Evolutionary conservation across 768 basidiomycete genomes (phyloP), one percentile per base, ranked within the genome.

Genomic region (Myochromella boudieri): DNA sequence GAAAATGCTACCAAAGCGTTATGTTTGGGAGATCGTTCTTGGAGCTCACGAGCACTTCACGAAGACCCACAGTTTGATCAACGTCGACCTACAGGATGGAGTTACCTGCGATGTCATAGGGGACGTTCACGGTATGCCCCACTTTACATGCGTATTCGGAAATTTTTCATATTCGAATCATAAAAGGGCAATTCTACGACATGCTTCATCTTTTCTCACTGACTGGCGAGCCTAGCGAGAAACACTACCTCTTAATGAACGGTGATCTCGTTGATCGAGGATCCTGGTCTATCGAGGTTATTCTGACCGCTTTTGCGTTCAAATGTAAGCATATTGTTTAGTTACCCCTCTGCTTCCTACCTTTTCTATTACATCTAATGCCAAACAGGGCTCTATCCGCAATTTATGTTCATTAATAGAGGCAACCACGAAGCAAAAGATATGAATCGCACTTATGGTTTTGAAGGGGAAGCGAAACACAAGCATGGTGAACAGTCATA

Each of bases 391-490:
- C 69, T 97, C 46, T 93, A 91, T 68, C 95, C 95, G 3, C 81
- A 81, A 47, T 81, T 74, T 48, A 91, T 97, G 76, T 95, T 80
- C 65, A 81, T 99, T 62, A 98, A 99, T 65, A 82, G 95, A 53
- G 95, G 95, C 14, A 98, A 97, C 68, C 95, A 98, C 60, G 93
- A 95, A 69, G 85, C 92, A 49, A 90, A 91, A 64, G 94, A 97
- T 37, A 98, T 99, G 97, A 99, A 99, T 67, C 73, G 86, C 39
- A 81, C 85, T 17, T 94, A 95, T 64, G 93, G 93, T 1, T 95
- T 95, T 59, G 92, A 95, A 65, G 94, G 95, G 31, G 97, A 99
- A 71, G 88, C 84, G 24, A 95, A 95, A 61, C 88, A 95, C 60
- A 98, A 99, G 64, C 92, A 95, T 56, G 94, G 94, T 22, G 94